Evolutionary conservation across 352 stramenopile species (phyloP).

Genomic region (Phytophthora agathidicida): DNA sequence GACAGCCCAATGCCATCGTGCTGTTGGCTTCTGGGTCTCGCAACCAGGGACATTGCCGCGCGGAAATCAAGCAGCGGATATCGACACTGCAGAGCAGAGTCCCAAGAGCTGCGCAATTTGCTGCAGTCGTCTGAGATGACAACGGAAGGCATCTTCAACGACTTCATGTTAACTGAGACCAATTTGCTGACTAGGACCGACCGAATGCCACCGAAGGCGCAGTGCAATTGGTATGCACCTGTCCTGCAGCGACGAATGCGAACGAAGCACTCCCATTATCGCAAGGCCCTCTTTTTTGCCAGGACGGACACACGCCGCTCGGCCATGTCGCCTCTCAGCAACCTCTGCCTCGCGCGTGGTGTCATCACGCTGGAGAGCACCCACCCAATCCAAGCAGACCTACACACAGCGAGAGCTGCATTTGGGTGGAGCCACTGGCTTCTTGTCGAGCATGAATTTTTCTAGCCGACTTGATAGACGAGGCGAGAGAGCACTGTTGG

Average conservation of each 20-base stretch:
- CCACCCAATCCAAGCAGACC: constrained; percentile 1
- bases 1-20: too few relatives aligned
- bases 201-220: too few relatives aligned
- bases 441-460: constrained; percentile 16
- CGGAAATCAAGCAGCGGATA: too few relatives aligned
- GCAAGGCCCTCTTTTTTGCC: neutral
- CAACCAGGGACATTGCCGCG: too few relatives aligned
- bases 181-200: too few relatives aligned
- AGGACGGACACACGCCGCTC: constrained; percentile 2
- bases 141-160: too few relatives aligned
- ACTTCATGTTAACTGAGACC: too few relatives aligned
- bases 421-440: constrained; percentile 10
- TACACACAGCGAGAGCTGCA: constrained; percentile 5
- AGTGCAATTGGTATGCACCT: too few relatives aligned
- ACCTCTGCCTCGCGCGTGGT: neutral
- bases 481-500: constrained; percentile 7
- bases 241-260: neutral
- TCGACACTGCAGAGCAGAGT: too few relatives aligned
- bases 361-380: neutral
- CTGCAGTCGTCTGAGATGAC: too few relatives aligned
- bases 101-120: too few relatives aligned
- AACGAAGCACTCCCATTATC: neutral
- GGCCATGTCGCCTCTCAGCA: constrained; percentile 3
- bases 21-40: too few relatives aligned
- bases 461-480: constrained; percentile 20